Conservation (phyloP, 2,329 filamentous ascomycete species). For the Talaromyces sp. region DNA sequence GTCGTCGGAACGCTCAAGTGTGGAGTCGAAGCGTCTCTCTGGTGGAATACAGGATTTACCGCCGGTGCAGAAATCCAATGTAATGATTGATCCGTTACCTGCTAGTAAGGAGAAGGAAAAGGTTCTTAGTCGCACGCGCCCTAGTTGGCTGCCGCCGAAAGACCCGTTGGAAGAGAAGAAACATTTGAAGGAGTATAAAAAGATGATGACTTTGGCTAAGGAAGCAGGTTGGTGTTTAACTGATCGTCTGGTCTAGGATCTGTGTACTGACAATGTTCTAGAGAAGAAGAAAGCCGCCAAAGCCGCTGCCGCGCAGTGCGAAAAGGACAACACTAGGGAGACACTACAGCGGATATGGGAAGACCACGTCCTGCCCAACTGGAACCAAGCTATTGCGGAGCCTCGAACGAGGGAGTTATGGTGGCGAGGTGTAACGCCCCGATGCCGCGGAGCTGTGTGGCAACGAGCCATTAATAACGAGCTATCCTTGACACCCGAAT, state of each 20-base stretch:
- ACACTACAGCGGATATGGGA: slow-evolving; percentile 62
- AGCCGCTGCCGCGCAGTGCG: slow-evolving; percentile 49
- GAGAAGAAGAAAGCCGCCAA: slow-evolving; percentile 53
- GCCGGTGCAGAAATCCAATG: slow-evolving; percentile 61
- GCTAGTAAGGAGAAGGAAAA: slow-evolving; percentile 67
- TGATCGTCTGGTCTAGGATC: neutral
- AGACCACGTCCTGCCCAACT: slow-evolving; percentile 60
- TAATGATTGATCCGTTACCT: slow-evolving; percentile 65
- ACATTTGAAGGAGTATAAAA: slow-evolving; percentile 72
- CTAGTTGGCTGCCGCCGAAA: slow-evolving; percentile 65
- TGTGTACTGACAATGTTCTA: slow-evolving; percentile 21
- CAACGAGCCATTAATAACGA: slow-evolving; percentile 61
- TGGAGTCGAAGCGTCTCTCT: slow-evolving; percentile 40
- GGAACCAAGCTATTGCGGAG: slow-evolving; percentile 55
- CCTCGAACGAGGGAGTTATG: slow-evolving; percentile 60
- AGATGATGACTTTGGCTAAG: slow-evolving; percentile 63
- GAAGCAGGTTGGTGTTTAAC: slow-evolving; percentile 52
- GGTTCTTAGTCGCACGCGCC: slow-evolving; percentile 65
- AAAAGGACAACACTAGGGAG: slow-evolving; percentile 53
- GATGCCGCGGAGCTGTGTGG: slow-evolving; percentile 59
- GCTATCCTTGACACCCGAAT: slow-evolving; percentile 55
- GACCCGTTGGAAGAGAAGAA: slow-evolving; percentile 86
- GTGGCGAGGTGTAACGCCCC: slow-evolving; percentile 62
- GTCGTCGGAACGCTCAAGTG: slow-evolving; percentile 36
- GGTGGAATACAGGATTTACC: slow-evolving; percentile 52